Percentiles rank a stretch among this genome's conserved stretches.
Conservation (phyloP, 202 grass and related monocot genomes). For the Eragrostis tef region DNA sequence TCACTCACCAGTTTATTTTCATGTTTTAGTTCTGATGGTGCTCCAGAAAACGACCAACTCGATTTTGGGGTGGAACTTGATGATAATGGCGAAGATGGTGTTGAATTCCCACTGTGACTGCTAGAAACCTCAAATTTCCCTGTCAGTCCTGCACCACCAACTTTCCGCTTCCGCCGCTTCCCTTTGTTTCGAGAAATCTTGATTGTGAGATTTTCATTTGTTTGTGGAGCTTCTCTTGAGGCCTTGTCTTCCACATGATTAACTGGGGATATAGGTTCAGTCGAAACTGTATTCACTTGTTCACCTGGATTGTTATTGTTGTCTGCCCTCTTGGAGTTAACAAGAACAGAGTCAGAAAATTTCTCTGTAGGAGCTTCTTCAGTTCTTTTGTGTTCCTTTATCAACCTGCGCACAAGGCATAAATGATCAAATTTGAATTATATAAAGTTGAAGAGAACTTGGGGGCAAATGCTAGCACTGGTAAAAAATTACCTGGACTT, state of each 20-base stretch:
- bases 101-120: slow-evolving; percentile 92
- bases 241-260: slow-evolving; percentile 55
- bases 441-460: slow-evolving; percentile 13
- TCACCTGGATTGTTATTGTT: slow-evolving; percentile 50
- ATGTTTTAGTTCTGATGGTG: slow-evolving; percentile 54
- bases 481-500: slow-evolving; percentile 64
- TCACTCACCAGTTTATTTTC: slow-evolving; percentile 48
- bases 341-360: slow-evolving; percentile 47
- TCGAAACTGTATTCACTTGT: slow-evolving; percentile 52
- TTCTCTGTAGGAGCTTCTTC: slow-evolving; percentile 51
- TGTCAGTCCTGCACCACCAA: slow-evolving; percentile 58
- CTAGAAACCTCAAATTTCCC: slow-evolving; percentile 91
- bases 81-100: slow-evolving; percentile 75
- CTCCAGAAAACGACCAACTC: slow-evolving; percentile 55
- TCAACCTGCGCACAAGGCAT: slow-evolving; percentile 58
- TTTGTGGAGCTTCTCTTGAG: slow-evolving; percentile 52
- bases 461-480: background rate
- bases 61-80: slow-evolving; percentile 75
- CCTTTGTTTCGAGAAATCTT: slow-evolving; percentile 77
- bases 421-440: slow-evolving; percentile 45
- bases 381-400: slow-evolving; percentile 62
- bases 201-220: slow-evolving; percentile 70
- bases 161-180: slow-evolving; percentile 63
- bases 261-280: slow-evolving; percentile 31
- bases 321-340: slow-evolving; percentile 49